Evolutionary conservation across 2,329 filamentous ascomycete species (phyloP), one percentile per base, ranked within the genome.

Genomic region (Alternaria incomplexa): DNA sequence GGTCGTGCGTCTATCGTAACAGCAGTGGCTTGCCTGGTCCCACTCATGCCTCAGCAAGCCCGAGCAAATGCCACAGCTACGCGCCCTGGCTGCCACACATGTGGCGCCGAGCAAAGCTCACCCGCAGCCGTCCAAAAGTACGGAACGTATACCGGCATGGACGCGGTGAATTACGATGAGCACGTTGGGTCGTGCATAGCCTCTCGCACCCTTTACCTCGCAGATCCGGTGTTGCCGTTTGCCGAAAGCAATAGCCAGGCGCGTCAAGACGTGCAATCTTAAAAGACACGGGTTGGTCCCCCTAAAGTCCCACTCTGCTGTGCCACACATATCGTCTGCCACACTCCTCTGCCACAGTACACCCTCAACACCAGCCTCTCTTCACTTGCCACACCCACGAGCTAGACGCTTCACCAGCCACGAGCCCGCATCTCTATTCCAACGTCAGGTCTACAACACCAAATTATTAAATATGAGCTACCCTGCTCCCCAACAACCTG

Each of bases 401-500:
- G 46, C 32, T 47, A 56, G 23, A 45, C 26, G 25, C 56, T 40
- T 54, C 65, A 69, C 62, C 65, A 69, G 67, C 67, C 67, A 68
- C 67, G 20, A 45, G 36, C 10, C 40, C 32, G 13, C 40, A 59
- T 52, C 28, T 56, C 54, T 64, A 67, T 57, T 61, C 52, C 58
- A 67, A 67, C 65, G 55, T 65, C 65, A 59, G 30, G 45, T 25
- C 48, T 32, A 32, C 47, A 58, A 15, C 44, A 23, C 28, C 17
- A 17, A 23, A 23, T 6, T 4, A 30, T 17, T 23, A 57, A 53
- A 30, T 46, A 72, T 69, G 64, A 67, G 68, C 26, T 68, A 70
- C 55, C 62, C 54, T 1, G 63, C 68, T 44, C 64, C 59, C 30
- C 66, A 67, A 64, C 63, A 67, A 53, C 67, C 68, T 51, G 68